Conservation (phyloP, 345 rosid species). For the Arabidopsis suecica region DNA sequence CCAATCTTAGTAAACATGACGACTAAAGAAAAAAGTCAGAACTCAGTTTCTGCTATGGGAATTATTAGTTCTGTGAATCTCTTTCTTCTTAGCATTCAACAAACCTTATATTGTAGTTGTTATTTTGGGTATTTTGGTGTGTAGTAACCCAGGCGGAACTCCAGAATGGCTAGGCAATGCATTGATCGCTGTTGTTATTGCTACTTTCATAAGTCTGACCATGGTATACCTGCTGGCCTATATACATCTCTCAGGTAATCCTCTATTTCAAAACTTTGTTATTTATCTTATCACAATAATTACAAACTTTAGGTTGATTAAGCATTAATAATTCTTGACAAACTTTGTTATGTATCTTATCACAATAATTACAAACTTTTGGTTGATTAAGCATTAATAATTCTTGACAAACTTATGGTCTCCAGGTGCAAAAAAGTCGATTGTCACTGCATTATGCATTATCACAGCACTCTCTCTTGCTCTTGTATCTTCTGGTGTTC, state of each 20-base stretch:
- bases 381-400: constrained; percentile 6
- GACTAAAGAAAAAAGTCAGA: background rate
- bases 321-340: constrained; percentile 5
- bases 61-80: background rate
- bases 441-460: constrained; percentile 56
- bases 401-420: constrained; percentile 13
- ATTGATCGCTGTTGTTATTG: constrained; percentile 60
- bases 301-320: background rate
- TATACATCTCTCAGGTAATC: constrained; percentile 83
- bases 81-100: constrained; percentile 6
- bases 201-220: constrained; percentile 69
- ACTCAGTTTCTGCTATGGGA: background rate
- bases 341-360: constrained; percentile 1
- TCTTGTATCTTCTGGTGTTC: constrained; percentile 58
- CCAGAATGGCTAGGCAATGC: constrained; percentile 89
- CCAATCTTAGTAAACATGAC: background rate
- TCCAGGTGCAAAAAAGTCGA: constrained; percentile 71
- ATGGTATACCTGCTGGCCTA: constrained; percentile 84
- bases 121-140: constrained; percentile 29
- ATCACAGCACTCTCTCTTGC: constrained; percentile 62
- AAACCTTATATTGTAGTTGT: constrained; percentile 5
- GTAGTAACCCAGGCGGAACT: constrained; percentile 83
- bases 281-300: background rate
- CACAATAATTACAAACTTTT: background rate
- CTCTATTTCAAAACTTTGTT: background rate